Percentiles rank a stretch among this genome's conserved stretches.
These are phyloP conservation scores for Fraxinus americana DNA, from an alignment of 257 asterid genomes.

Conservation along the genomic window DNA sequence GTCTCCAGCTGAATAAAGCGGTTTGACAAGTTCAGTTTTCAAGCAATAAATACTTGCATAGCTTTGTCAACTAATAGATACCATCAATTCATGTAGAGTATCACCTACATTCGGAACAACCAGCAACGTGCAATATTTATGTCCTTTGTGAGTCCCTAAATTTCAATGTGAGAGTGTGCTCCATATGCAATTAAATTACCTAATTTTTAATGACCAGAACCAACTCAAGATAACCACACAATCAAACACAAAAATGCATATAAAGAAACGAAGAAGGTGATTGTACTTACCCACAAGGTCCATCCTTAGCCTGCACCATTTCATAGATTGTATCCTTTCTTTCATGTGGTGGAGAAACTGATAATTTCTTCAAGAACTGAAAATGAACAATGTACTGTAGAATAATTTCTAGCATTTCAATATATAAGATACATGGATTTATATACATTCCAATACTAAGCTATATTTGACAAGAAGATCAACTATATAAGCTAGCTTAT, in stretches of 20 bases:
- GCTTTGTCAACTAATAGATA: not conserved
- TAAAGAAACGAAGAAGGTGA: not conserved
- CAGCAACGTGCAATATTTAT: no score
- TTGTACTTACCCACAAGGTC: slow-evolving; percentile 69
- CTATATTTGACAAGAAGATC: no score
- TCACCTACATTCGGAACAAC: no score
- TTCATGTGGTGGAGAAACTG: slow-evolving; percentile 47
- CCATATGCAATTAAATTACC: no score
- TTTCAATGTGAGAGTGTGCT: no score
- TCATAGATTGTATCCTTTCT: slow-evolving; percentile 44
- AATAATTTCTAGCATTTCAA: no score
- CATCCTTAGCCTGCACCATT: slow-evolving; percentile 64
- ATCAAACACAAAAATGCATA: not conserved
- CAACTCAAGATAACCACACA: no score
- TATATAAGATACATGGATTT: no score
- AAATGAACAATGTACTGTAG: no score
- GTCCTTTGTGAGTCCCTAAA: not conserved
- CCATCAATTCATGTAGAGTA: not conserved
- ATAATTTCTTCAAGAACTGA: slow-evolving; percentile 31
- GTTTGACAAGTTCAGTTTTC: not conserved
- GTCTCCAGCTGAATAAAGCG: not conserved
- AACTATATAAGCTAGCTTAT: no score
- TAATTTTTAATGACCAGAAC: no score
- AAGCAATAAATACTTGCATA: not conserved
- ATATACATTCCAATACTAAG: no score